These are phyloP conservation scores for Musa beccarii DNA, from an alignment of 176 grass and related monocot genomes.

Conservation along the genomic window DNA sequence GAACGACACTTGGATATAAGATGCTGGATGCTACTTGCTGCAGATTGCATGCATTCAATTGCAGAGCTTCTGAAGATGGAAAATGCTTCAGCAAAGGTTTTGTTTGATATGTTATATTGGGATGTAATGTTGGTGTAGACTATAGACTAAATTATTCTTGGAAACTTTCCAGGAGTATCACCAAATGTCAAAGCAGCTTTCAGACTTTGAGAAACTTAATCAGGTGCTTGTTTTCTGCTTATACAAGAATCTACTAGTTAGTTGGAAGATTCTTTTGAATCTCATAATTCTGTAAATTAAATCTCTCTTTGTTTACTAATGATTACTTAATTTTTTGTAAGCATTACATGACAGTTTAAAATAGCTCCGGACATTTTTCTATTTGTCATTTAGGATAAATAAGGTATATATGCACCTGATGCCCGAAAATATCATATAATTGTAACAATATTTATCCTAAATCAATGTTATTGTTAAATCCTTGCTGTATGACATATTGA, in stretches of 20 bases:
- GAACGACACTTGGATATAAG: slow-evolving; percentile 85
- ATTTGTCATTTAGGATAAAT: neutral
- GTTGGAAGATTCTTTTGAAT: neutral
- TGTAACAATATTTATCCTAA: neutral
- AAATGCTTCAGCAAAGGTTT: slow-evolving; percentile 51
- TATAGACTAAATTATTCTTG: slow-evolving; percentile 5
- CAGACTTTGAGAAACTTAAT: slow-evolving; percentile 72
- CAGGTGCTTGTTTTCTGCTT: slow-evolving; percentile 41
- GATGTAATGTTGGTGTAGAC: neutral
- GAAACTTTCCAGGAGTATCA: slow-evolving; percentile 60
- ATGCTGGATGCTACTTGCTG: slow-evolving; percentile 94
- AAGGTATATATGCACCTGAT: neutral
- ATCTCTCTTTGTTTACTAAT: too few species aligned
- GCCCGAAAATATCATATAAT: neutral
- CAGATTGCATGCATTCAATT: slow-evolving; percentile 83
- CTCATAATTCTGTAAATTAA: neutral
- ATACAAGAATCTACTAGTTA: neutral
- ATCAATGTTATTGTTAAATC: neutral
- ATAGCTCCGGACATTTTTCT: neutral
- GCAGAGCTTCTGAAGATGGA: slow-evolving; percentile 61
- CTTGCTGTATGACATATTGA: neutral
- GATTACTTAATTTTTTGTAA: neutral
- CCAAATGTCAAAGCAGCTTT: slow-evolving; percentile 65
- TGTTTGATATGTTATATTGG: slow-evolving; percentile 16
- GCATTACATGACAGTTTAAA: neutral